These are phyloP conservation scores for Picea glauca DNA, from an alignment of 75 land plant genomes.

Conservation along the genomic window DNA sequence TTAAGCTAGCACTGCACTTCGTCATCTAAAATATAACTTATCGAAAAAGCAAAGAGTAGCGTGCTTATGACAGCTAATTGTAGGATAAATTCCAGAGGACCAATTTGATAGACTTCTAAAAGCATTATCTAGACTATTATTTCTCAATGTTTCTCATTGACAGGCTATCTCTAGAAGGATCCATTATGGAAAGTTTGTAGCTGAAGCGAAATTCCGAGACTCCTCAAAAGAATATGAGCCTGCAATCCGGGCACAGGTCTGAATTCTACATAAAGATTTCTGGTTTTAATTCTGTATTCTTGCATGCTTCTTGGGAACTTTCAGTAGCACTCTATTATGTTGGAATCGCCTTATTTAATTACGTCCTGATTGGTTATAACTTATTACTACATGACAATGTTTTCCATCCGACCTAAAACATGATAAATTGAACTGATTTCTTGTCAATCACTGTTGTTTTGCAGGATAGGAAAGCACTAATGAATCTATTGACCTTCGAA, in stretches of 20 bases:
- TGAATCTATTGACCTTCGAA: conserved; percentile 81
- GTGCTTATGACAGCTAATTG: background rate
- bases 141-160: conserved; percentile 4
- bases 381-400: background rate
- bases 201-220: conserved; percentile 85
- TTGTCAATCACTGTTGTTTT: conserved; percentile 9
- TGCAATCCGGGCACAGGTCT: conserved; percentile 75
- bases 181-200: conserved; percentile 98
- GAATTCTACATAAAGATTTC: background rate
- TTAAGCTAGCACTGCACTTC: too few relatives aligned
- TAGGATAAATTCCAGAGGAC: background rate
- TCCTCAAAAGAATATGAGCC: conserved; percentile 62
- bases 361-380: background rate
- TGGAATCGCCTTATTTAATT: background rate
- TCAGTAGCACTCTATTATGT: background rate
- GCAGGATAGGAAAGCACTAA: conserved; percentile 74
- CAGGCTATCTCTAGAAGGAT: conserved; percentile 94
- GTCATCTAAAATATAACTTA: too few relatives aligned
- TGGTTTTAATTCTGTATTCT: background rate
- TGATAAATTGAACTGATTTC: background rate
- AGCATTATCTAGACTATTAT: background rate
- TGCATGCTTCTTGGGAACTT: background rate
- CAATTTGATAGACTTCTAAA: background rate
- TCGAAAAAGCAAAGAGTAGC: background rate
- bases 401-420: background rate